Base-by-base conservation (phyloP, 176 grass and related monocot genomes). In the Secale cereale region DNA sequence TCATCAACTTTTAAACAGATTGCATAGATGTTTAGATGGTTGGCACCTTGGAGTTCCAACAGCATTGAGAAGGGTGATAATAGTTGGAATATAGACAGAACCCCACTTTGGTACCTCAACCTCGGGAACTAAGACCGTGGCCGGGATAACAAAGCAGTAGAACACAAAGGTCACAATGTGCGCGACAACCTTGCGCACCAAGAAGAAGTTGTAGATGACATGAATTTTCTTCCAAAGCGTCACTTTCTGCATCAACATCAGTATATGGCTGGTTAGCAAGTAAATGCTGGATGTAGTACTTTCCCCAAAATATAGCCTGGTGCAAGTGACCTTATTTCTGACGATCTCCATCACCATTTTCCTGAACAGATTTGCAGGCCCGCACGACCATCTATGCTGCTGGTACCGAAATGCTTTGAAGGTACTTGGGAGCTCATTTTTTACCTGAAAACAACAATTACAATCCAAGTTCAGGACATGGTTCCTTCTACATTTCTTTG, bases 311-410 rank as follows among this genome's bases (percentile, higher is more conserved):
- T 46, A 46, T 46, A 46, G 46, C 33, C 6, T 85, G 4, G 68
- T 41, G 33, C 63, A 84, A 86, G 11, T 45, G 39, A 92, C 92
- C 87, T 94, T 94, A 35, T 92, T 94, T 81, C 62, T 87, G 22
- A 70, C 74, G 73, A 94, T 94, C 90, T 94, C 92, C 81, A 90
- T 27, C 23, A 94, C 25, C 87, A 92, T 94, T 86, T 94, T 94
- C 50, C 90, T 83, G 63, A 94, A 90, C 33, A 94, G 73, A 54
- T 92, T 92, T 78, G 90, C 87, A 8, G 90, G 92, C 65, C 92
- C 87, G 35, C 92, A 94, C 30, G 92, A 92, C 92, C 92, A 94
- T 65, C 92, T 90, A 70, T 94, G 92, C 9, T 94, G 92, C 76
- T 94, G 90, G 86, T 92, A 90, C 46, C 85, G 26, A 76, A 52